phyloP scores from a whole-genome alignment of 108 stramenopile species.

The Stephanodiscus minutulus region DNA sequence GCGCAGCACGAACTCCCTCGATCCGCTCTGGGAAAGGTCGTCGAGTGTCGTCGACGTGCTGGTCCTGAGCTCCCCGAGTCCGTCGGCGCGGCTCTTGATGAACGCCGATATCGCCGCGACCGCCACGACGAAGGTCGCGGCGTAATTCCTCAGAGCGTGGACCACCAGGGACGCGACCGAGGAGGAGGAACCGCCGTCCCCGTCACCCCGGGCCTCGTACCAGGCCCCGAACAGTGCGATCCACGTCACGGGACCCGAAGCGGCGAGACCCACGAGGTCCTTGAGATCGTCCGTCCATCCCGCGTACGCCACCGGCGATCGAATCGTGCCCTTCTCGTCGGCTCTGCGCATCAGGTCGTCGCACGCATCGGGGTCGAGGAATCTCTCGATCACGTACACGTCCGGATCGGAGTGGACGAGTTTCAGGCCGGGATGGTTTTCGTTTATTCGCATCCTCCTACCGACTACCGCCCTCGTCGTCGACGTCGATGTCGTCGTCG shows the following conservation, averaged over 20 bases:
- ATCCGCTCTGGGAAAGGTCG: conserved; percentile 51
- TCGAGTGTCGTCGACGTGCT: conserved; percentile 76
- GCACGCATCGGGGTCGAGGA: conserved; percentile 55
- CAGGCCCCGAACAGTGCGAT: conserved; percentile 60
- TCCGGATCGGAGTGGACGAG: conserved; percentile 71
- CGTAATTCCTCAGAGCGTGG: conserved; percentile 70
- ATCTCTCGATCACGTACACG: conserved; percentile 67
- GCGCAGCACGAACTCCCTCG: conserved; percentile 57
- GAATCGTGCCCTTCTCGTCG: conserved; percentile 50
- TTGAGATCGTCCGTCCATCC: conserved; percentile 78
- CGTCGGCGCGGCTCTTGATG: conserved; percentile 56
- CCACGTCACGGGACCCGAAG: conserved; percentile 79
- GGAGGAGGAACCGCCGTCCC: background rate
- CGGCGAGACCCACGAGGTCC: conserved; percentile 69
- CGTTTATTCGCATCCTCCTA: conserved; percentile 57
- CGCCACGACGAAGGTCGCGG: conserved; percentile 48
- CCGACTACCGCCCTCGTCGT: conserved; percentile 19
- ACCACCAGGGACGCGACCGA: conserved; percentile 47
- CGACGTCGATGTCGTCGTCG: background rate
- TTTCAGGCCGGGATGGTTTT: conserved; percentile 57
- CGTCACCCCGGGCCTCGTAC: conserved; percentile 36
- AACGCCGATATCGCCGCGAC: conserved; percentile 49
- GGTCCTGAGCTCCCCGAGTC: conserved; percentile 61
- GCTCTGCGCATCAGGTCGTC: conserved; percentile 60
- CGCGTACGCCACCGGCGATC: conserved; percentile 77